Evolutionary conservation across 345 rosid genomes (phyloP).

Genomic region (Triadica sebifera): DNA sequence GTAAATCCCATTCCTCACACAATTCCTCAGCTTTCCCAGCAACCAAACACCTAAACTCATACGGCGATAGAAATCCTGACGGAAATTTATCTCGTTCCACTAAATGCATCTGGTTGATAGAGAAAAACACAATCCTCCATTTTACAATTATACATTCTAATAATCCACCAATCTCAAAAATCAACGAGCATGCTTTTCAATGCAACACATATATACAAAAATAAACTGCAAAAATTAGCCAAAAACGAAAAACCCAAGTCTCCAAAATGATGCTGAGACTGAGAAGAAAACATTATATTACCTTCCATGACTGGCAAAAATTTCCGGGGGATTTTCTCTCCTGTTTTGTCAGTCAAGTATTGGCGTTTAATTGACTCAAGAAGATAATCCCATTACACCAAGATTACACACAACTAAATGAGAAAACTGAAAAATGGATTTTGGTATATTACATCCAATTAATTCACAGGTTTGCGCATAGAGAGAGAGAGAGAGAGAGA

Average conservation of each 20-base stretch:
- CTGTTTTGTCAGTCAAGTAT: not conserved
- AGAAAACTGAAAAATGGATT: constrained; percentile 16
- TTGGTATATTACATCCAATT: constrained; percentile 10
- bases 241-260: constrained; percentile 1
- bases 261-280: constrained; percentile 15
- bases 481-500: not conserved
- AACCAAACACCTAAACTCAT: constrained; percentile 11
- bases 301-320: constrained; percentile 34
- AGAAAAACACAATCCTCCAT: not conserved
- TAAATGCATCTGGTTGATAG: not conserved
- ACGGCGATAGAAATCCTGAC: constrained; percentile 2
- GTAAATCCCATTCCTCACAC: not conserved
- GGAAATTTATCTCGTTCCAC: not conserved
- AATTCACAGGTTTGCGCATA: constrained; percentile 1
- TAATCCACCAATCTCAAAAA: not conserved
- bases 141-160: not conserved
- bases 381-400: constrained; percentile 21
- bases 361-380: constrained; percentile 21
- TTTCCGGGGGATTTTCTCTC: not conserved
- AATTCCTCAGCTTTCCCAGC: constrained; percentile 17
- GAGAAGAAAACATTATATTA: constrained; percentile 11
- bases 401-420: not conserved
- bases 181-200: constrained; percentile 3
- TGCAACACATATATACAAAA: not conserved
- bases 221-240: not conserved